Evolutionary conservation across 1,284 basidiomycete species (phyloP), one percentile per base, ranked within the genome.

Genomic region (Puccinia horiana): DNA sequence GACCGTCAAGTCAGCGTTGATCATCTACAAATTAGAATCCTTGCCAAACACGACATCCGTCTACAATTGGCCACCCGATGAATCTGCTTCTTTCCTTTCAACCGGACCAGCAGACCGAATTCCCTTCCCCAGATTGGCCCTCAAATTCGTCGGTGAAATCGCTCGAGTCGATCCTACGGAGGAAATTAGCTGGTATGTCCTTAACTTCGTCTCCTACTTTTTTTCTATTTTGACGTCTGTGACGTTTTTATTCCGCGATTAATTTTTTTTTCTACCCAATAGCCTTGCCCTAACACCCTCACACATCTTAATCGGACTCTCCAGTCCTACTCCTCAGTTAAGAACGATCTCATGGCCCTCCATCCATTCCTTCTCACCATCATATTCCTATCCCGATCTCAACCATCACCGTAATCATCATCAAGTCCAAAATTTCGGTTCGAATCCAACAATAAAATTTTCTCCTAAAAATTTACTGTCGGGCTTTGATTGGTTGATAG

Each of bases 401-500:
- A 35, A 65, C 14, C 40, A 52, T 32, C 32, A 32, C 29, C 2
- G 63, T 75, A 18, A 32, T 72, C 23, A 47, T 52, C 42, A n/a
- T 32, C 69, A 42, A 29, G 1, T 18, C 56, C 52, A 20, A 42
- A 32, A 11, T 37, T 63, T 56, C 5, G 23, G 73, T 29, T 35
- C 44, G 5, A 72, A 32, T 72, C 40, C 44, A 5, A 42, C 52
- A 23, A 32, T 74, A 6, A 35, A 49, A 58, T 35, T 29, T 16
- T 75, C 58, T 58, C 44, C 32, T 35, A 37, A n/a, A 37, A 20
- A 61, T 52, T 14, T 73, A 9, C 67, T 75, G 54, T 20, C 20
- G 4, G 32, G 70, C 32, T 76, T 82, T 23, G 80, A 82, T 76
- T 82, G 80, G 80, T 61, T 82, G 12, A 75, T 82, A n/a, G 61